Evolutionary conservation across 805 yeast genomes (phyloP), one percentile per base, ranked within the genome.

Genomic region (Ogataea angusta): DNA sequence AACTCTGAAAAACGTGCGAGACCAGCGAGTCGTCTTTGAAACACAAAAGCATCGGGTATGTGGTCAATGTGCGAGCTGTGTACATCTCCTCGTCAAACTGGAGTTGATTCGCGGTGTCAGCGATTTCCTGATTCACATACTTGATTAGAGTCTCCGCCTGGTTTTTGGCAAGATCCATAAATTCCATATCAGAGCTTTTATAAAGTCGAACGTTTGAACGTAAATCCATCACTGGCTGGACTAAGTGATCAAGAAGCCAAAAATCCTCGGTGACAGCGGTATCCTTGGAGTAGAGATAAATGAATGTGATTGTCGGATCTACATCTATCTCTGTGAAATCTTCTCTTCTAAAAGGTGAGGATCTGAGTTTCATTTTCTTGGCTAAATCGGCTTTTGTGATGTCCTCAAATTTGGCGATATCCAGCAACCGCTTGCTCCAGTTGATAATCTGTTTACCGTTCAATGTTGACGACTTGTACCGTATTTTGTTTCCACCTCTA

Each of bases 1-100:
- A 78, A 41, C 76, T 78, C 49, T 76, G 84, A 48, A 60, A 81
- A 5, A 80, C 71, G 4, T 66, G 63, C 0, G 85, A 72, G 23
- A 73, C 53, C 40, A 76, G 55, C 10, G 78, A 65, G 38, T 75
- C 73, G 39, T 82, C 82, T 49, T 76, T 81, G 57, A 81, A 74
- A 16, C 82, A 64, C 22, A 79, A 61, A 14, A 85, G 51, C 12
- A 85, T 78, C 2, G 95, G 95, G 25, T 67, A 67, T 6, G 81
- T 69, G 0, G 88, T 70, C 18, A 79, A 57, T 2, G 82, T 68
- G 19, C 76, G 73, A 17, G 83, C 67, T 13, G 68, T 59, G 46
- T 67, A 69, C 65, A 73, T 57, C 14, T 70, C 72, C 37, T 70
- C 67, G 54, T 77, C 67, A 46, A 68, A 73, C 30, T 51, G 53